Conservation (phyloP, 2,329 filamentous ascomycete species). For the Graphilbum sp. region DNA sequence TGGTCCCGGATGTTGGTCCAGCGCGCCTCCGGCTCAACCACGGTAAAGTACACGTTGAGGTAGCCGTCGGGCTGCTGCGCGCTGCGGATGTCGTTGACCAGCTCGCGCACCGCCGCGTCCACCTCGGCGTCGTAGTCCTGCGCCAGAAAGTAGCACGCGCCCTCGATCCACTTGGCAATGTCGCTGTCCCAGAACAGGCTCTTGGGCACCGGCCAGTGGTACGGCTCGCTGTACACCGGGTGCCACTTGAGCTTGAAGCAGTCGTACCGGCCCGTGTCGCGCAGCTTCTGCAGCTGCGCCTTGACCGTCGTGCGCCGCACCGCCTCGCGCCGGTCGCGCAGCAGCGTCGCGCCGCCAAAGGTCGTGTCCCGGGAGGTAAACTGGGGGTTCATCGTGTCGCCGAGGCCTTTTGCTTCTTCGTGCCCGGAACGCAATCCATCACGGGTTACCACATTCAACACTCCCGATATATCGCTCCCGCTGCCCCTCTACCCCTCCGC, state of each 20-base stretch:
- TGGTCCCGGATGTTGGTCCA: slow-evolving; percentile 44
- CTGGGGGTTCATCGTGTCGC: slow-evolving; percentile 15
- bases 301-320: slow-evolving; percentile 23
- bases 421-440: too few relatives aligned
- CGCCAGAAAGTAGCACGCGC: slow-evolving; percentile 38
- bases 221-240: slow-evolving; percentile 31
- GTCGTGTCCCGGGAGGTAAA: slow-evolving; percentile 18
- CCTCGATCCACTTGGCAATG: slow-evolving; percentile 46
- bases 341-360: slow-evolving; percentile 20
- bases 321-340: slow-evolving; percentile 17
- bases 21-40: slow-evolving; percentile 36
- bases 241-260: slow-evolving; percentile 43
- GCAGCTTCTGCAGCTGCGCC: slow-evolving; percentile 35
- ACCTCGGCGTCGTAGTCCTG: slow-evolving; percentile 22
- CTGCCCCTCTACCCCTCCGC: too few relatives aligned
- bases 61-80: slow-evolving; percentile 46
- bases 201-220: slow-evolving; percentile 37
- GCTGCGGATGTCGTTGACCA: slow-evolving; percentile 38
- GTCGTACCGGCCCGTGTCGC: slow-evolving; percentile 37
- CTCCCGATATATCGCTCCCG: too few relatives aligned
- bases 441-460: too few relatives aligned
- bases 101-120: slow-evolving; percentile 32
- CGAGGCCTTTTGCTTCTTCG: background rate
- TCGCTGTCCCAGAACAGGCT: slow-evolving; percentile 43
- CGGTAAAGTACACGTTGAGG: slow-evolving; percentile 45